phyloP scores from a whole-genome alignment of 495 filamentous ascomycete species.

The Evansstolkia leycettana region DNA sequence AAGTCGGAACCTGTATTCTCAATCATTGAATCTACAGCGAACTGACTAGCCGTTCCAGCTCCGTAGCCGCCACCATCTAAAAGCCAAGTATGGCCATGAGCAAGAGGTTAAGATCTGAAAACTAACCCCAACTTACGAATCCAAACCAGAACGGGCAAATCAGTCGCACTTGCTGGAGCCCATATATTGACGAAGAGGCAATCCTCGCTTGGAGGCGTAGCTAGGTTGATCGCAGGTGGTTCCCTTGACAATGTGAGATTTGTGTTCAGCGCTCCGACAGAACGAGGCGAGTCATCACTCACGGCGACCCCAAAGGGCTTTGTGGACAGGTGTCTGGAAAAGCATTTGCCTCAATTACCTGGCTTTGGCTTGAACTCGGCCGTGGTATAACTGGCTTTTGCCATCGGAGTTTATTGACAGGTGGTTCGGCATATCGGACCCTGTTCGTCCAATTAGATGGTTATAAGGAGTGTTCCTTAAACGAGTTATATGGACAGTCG shows the following conservation, averaged over 20 bases:
- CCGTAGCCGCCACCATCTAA: constrained; percentile 36
- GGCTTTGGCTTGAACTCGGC: constrained; percentile 23
- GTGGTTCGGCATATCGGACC: constrained; percentile 40
- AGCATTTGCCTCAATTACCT: constrained; percentile 5
- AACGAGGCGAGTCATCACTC: not conserved
- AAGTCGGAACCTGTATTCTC: not conserved
- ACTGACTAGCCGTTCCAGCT: constrained; percentile 2
- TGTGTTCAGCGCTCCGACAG: not conserved
- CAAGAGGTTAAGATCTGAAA: too few species aligned
- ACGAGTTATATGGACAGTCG: constrained; percentile 3
- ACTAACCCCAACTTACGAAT: constrained; percentile 19
- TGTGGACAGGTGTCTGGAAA: constrained; percentile 1
- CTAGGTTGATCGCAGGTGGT: constrained; percentile 17
- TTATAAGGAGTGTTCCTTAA: too few species aligned
- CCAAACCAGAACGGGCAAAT: constrained; percentile 36
- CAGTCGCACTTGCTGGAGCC: constrained; percentile 18
- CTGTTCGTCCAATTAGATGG: constrained; percentile 22
- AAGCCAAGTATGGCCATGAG: not conserved
- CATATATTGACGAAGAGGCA: constrained; percentile 41
- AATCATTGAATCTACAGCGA: constrained; percentile 8
- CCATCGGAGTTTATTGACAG: constrained; percentile 32
- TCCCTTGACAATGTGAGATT: constrained; percentile 16
- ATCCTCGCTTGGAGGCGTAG: constrained; percentile 36
- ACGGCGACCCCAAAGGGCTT: not conserved
- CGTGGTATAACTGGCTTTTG: constrained; percentile 30